Evolutionary conservation across 148 eudicot species (phyloP).

Genomic region (Dysphania ambrosioides): DNA sequence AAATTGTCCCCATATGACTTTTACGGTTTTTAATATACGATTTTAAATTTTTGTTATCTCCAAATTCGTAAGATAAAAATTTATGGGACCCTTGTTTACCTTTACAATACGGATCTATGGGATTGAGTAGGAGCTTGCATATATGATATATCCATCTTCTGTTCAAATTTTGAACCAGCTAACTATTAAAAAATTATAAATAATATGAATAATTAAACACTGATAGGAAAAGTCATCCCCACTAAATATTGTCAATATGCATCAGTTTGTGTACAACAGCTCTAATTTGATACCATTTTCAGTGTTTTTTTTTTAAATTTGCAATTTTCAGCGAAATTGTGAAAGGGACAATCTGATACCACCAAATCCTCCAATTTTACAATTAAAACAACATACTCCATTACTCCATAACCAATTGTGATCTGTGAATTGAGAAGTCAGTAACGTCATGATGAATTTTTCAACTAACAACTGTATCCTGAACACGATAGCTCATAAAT

Average conservation of each 20-base stretch:
- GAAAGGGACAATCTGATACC: background rate
- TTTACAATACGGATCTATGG: no score
- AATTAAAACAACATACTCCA: no score
- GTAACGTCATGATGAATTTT: background rate
- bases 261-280: background rate
- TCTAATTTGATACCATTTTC: background rate
- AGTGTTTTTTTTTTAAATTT: no score
- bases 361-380: no score
- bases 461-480: slow-evolving; percentile 9
- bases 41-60: no score
- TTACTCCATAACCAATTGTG: background rate
- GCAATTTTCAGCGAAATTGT: background rate
- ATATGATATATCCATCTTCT: no score
- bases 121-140: no score
- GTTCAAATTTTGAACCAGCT: background rate
- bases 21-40: no score
- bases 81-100: no score
- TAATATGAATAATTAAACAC: background rate
- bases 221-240: background rate
- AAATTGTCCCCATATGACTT: no score
- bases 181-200: no score
- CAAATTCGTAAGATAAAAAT: no score
- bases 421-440: background rate
- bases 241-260: background rate
- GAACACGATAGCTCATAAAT: background rate